Percentiles rank a stretch among this genome's conserved stretches.
Conservation (phyloP, 352 stramenopile genomes). For the Phytophthora tubulina region DNA sequence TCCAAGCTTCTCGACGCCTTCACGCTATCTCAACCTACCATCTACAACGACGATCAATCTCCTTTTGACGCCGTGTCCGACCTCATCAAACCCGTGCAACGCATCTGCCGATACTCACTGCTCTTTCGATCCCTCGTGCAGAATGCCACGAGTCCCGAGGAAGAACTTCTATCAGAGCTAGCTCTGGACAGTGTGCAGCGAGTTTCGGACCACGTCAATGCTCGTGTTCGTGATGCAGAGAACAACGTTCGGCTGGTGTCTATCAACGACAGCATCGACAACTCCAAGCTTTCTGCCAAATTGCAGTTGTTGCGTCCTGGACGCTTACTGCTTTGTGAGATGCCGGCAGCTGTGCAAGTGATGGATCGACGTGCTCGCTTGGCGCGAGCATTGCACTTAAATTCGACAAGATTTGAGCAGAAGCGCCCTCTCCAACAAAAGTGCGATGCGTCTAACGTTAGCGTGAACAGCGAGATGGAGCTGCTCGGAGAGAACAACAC, state of each 20-base stretch:
- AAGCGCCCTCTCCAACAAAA: constrained; percentile 9
- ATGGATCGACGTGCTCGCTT: constrained; percentile 29
- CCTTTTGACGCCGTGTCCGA: constrained; percentile 59
- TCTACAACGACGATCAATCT: neutral
- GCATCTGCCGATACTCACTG: constrained; percentile 75
- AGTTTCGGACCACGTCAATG: constrained; percentile 69
- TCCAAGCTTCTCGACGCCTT: constrained; percentile 46
- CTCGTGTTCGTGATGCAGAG: constrained; percentile 68
- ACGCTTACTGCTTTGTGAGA: constrained; percentile 58
- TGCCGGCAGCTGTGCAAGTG: constrained; percentile 43
- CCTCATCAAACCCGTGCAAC: constrained; percentile 80
- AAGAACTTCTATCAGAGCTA: constrained; percentile 45
- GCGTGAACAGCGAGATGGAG: constrained; percentile 37
- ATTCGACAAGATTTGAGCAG: neutral
- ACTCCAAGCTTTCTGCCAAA: constrained; percentile 32
- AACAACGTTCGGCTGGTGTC: constrained; percentile 65
- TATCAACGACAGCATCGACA: constrained; percentile 55
- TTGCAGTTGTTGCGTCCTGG: constrained; percentile 61
- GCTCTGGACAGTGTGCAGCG: constrained; percentile 55
- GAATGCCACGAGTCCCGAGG: constrained; percentile 43
- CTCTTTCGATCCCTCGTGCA: constrained; percentile 62
- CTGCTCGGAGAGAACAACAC: constrained; percentile 26
- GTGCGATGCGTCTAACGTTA: constrained; percentile 5
- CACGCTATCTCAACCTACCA: constrained; percentile 23
- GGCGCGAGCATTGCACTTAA: constrained; percentile 27